Percentiles rank a stretch among this genome's conserved stretches.
phyloP scores from a whole-genome alignment of 331 rosid species.

The Dryas integrifolia region DNA sequence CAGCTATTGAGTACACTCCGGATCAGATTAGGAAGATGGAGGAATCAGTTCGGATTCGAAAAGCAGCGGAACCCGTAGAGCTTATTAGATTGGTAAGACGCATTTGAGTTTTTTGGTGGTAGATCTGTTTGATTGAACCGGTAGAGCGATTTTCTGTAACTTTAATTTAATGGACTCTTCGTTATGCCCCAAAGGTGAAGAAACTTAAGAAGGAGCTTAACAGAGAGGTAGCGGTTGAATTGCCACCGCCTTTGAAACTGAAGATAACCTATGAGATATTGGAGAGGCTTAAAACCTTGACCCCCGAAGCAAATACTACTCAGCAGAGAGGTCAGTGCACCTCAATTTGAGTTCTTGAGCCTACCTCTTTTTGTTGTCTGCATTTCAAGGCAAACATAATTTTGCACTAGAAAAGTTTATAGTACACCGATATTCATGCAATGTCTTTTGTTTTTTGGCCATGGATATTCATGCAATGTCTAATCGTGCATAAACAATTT shows the following conservation, averaged over 20 bases:
- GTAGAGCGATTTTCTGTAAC: not conserved
- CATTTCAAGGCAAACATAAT: not conserved
- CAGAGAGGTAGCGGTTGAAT: slow-evolving; percentile 41
- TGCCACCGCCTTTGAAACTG: slow-evolving; percentile 71
- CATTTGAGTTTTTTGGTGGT: not conserved
- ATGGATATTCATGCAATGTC: not conserved
- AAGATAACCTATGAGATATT: slow-evolving; percentile 63
- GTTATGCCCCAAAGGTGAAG: slow-evolving; percentile 54
- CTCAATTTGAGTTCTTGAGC: slow-evolving; percentile 15
- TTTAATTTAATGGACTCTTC: not conserved
- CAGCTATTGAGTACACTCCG: slow-evolving; percentile 61
- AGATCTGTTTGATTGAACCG: slow-evolving; percentile 13
- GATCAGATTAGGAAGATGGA: slow-evolving; percentile 96
- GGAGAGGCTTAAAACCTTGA: slow-evolving; percentile 55
- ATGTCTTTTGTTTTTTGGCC: not conserved
- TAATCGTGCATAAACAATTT: not conserved
- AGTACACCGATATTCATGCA: not conserved
- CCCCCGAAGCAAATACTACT: slow-evolving; percentile 38
- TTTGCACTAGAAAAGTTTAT: not conserved
- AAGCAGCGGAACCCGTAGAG: slow-evolving; percentile 61
- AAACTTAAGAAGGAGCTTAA: slow-evolving; percentile 54
- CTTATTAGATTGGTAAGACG: slow-evolving; percentile 73
- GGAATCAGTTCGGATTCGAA: slow-evolving; percentile 70
- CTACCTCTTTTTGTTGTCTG: not conserved
- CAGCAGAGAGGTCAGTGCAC: slow-evolving; percentile 58